Conservation (phyloP, 2,329 filamentous ascomycete species). For the Magnaporthales sp. region DNA sequence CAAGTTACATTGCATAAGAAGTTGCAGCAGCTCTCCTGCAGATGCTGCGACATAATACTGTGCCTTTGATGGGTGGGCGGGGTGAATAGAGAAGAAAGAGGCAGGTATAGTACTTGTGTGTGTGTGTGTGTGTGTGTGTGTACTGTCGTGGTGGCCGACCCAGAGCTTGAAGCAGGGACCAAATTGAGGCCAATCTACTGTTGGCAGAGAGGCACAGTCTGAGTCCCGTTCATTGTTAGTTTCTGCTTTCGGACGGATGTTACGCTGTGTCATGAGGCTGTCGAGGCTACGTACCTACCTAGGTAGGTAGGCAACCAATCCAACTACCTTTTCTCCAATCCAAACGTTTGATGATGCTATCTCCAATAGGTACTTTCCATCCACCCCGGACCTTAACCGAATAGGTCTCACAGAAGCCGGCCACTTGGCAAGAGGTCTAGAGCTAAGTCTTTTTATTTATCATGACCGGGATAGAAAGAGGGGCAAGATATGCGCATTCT, state of each 20-base stretch:
- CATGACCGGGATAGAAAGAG: not conserved
- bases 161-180: no score
- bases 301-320: not conserved
- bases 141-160: not conserved
- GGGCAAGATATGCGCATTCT: not conserved
- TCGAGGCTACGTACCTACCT: not conserved
- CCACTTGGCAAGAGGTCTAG: not conserved
- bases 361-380: not conserved
- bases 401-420: not conserved
- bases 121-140: not conserved
- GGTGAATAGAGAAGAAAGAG: not conserved
- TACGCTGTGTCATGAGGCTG: not conserved
- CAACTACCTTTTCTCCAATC: not conserved
- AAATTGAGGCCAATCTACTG: not conserved
- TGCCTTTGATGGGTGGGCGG: not conserved
- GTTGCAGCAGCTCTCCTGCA: no score
- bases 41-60: not conserved
- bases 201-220: not conserved
- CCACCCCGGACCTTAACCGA: not conserved
- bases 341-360: not conserved
- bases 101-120: not conserved
- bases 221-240: not conserved
- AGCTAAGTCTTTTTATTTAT: not conserved
- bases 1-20: not conserved
- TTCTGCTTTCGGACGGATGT: not conserved